phyloP scores from a whole-genome alignment of 106 monocot genomes.

The Xerophyta viscosa region DNA sequence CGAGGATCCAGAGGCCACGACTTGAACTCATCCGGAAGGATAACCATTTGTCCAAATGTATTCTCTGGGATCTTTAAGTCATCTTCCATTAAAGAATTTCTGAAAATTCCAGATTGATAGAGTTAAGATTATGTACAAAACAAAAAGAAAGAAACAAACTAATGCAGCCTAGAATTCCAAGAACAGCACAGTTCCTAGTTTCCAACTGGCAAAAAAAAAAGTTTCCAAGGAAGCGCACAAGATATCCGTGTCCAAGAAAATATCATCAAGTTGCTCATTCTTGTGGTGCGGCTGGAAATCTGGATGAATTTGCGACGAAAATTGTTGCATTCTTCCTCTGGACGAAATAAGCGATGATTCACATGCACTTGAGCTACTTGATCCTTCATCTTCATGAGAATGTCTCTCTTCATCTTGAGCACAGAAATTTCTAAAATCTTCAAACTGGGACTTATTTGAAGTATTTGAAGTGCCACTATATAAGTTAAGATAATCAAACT shows the following conservation, averaged over 20 bases:
- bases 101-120: too few relatives aligned
- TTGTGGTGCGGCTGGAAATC: constrained; percentile 14
- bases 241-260: constrained; percentile 32
- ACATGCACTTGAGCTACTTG: constrained; percentile 5
- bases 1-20: constrained; percentile 14
- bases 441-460: not conserved
- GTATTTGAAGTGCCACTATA: not conserved
- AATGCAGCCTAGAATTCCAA: not conserved
- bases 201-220: constrained; percentile 4
- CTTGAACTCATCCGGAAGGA: constrained; percentile 4
- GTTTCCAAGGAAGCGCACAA: constrained; percentile 10
- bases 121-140: not conserved
- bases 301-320: constrained; percentile 9
- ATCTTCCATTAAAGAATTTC: constrained; percentile 21
- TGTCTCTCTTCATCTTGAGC: not conserved
- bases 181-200: constrained; percentile 1
- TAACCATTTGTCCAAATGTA: constrained; percentile 4
- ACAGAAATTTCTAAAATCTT: not conserved
- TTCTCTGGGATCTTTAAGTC: constrained; percentile 6
- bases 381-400: constrained; percentile 2
- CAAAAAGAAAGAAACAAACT: not conserved
- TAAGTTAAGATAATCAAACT: not conserved
- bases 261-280: constrained; percentile 25
- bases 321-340: constrained; percentile 1
- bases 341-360: not conserved